Base-by-base conservation (phyloP, 768 basidiomycete species). In the Scleroderma bovista region DNA sequence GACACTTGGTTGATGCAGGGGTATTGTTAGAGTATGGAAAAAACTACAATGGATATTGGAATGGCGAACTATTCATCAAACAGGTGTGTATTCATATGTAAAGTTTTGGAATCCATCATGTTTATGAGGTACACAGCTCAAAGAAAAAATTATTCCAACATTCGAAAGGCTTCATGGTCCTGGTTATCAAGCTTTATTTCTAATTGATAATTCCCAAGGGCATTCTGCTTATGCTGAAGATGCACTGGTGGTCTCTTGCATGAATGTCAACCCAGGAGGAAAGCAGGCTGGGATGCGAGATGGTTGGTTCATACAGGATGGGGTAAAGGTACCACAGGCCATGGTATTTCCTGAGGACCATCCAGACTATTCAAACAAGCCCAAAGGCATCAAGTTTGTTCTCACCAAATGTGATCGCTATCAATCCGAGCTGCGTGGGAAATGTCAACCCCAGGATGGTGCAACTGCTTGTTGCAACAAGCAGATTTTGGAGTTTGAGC, bases 21-120 rank as follows among this genome's bases (percentile, higher is more conserved):
- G 64, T 69, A 49, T 32, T 46, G n/a, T 44, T 72, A 7, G 69
- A 75, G 44, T 74, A 75, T 61, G 72, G 72, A 4, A 75, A 74
- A 46, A 73, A 71, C 55, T 66, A 75, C 50, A 65, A 74, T 12
- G 72, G 73, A 1, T 70, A 65, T 45, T 70, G 71, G 70, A 67
- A 48, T 19, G 67, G 69, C 1, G 60, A 69, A 44, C 41, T 64
- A 1, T 69, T 69, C 46, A 52, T 62, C n/a, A 64, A 65, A 52
- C 69, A 69, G 58, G 67, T 69, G 46, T 12, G 12, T 53, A 26
- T 17, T 5, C 16, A 2, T 47, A 1, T 37, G 49, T 9, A 29
- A 29, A 5, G 26, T 29, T 5, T 29, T 9, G 9, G 9, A 29
- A 9, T 15, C 42, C 48, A 17, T 17, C 20, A 45, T 46, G 33